Base-by-base conservation (phyloP, 768 basidiomycete genomes). In the Hericium alpestre region DNA sequence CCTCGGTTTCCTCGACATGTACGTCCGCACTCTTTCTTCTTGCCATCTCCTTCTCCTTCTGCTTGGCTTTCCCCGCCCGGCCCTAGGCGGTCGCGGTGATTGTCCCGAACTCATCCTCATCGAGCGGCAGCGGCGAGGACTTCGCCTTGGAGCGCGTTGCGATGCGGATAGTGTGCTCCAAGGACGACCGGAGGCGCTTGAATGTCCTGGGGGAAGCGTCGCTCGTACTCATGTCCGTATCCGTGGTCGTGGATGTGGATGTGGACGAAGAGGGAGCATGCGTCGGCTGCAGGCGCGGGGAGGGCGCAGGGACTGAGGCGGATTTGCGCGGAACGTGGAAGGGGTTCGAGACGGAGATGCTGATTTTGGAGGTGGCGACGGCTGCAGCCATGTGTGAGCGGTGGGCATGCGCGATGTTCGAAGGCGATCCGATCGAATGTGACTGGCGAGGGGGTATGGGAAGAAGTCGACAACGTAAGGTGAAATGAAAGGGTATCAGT, bases 91-190 rank as follows among this genome's bases (percentile, higher is more conserved):
- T 70, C 43, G 66, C 59, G 12, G 73, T 73, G 55, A 77, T 63
- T 27, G 77, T 70, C 22, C 75, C 72, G 63, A 74, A 72, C 37
- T 79, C 73, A 57, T 76, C 75, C 39, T 65, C 62, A 32, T 68
- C 63, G 1, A 68, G 41, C 18, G n/a, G 20, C 16, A 67, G 53
- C 52, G 67, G 63, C 1, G 73, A 63, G 8, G 69, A 50, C 61
- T 76, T 77, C 20, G 65, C 68, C 71, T 73, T 81, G 38, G 82
- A 79, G 54, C 82, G 76, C 11, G 83, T 83, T 53, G 83, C 83
- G 12, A 79, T 77, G 52, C 83, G 79, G 40, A 88, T 61, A 63
- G 79, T 82, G 61, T 86, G 82, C 64, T 85, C 85, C 22, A 89
- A 69, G 5, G 84, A 80, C 2, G 84, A 80, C 56, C 82, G 81